A percentile compares a stretch with the other conserved stretches of the same genome.
phyloP scores from a whole-genome alignment of 768 basidiomycete species.

The Pulveroboletus sp. region DNA sequence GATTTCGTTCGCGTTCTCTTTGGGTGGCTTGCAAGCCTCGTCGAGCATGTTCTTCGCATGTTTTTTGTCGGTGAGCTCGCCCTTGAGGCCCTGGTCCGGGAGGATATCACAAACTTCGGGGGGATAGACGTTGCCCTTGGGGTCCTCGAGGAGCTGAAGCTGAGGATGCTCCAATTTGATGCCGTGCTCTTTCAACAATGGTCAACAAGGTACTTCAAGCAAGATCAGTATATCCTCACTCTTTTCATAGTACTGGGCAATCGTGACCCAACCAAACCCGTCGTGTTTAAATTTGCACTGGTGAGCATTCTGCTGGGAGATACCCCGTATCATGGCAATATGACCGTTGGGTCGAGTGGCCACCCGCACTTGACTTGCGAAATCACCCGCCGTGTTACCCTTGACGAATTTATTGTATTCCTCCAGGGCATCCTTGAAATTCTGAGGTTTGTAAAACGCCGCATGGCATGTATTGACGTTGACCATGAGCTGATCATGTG shows the following conservation, averaged over 20 bases:
- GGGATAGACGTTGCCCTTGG: conserved; percentile 38
- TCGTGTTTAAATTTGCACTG: conserved; percentile 40
- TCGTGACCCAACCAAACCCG: conserved; percentile 35
- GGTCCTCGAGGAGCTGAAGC: conserved; percentile 40
- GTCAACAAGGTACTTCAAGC: not conserved
- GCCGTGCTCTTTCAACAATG: conserved; percentile 34
- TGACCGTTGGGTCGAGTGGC: conserved; percentile 59
- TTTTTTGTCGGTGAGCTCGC: conserved; percentile 43
- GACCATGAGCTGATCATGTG: conserved; percentile 48
- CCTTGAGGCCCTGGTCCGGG: conserved; percentile 37
- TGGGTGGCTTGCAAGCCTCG: conserved; percentile 45
- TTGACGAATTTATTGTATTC: conserved; percentile 44
- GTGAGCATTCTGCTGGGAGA: conserved; percentile 38
- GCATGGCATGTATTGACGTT: conserved; percentile 52
- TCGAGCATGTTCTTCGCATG: conserved; percentile 49
- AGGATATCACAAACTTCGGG: conserved; percentile 49
- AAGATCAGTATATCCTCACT: conserved; percentile 29
- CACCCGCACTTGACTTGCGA: conserved; percentile 64
- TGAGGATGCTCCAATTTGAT: conserved; percentile 34
- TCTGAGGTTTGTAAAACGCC: conserved; percentile 43
- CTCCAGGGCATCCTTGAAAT: conserved; percentile 39
- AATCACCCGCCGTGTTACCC: conserved; percentile 48
- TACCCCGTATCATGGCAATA: conserved; percentile 63
- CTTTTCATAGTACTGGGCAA: conserved; percentile 43
- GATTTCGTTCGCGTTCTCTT: conserved; percentile 44